Percentiles rank a stretch among this genome's conserved stretches.
Evolutionary conservation across 2,329 filamentous ascomycete species (phyloP).

Genomic region (Aspergillus texensis): DNA sequence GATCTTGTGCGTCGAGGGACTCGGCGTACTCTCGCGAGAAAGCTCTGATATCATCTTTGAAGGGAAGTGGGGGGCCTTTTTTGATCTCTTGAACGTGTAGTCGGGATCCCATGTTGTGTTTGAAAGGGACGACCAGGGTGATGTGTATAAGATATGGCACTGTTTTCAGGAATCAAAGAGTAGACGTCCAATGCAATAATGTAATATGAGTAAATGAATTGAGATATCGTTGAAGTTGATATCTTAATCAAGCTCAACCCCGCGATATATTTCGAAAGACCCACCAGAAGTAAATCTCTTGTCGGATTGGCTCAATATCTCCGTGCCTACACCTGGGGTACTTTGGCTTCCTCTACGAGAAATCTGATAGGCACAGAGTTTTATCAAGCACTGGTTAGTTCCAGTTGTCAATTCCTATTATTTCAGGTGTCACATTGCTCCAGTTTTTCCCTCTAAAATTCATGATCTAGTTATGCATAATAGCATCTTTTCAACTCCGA

Average conservation of each 20-base stretch:
- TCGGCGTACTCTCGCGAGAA: constrained; percentile 44
- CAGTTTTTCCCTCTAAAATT: no score
- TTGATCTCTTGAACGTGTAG: constrained; percentile 32
- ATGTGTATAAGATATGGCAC: not conserved
- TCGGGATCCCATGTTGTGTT: constrained; percentile 3
- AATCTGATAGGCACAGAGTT: not conserved
- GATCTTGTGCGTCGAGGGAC: constrained; percentile 63
- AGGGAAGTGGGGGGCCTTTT: constrained; percentile 31
- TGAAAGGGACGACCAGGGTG: no score
- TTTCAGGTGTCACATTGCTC: not conserved
- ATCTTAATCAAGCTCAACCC: not conserved
- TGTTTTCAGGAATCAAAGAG: not conserved
- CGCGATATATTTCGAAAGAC: not conserved
- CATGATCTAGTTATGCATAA: no score
- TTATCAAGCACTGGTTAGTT: not conserved
- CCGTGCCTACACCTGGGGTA: not conserved
- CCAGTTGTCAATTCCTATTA: not conserved
- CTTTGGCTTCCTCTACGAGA: not conserved
- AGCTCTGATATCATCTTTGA: constrained; percentile 36
- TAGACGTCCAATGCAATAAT: not conserved
- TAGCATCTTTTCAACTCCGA: no score
- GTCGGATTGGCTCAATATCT: not conserved
- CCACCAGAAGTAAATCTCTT: not conserved
- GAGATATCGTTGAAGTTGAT: not conserved
- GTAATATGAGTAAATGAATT: not conserved